phyloP scores from a whole-genome alignment of 2,329 filamentous ascomycete genomes.

The Ceratocystis harringtonii region DNA sequence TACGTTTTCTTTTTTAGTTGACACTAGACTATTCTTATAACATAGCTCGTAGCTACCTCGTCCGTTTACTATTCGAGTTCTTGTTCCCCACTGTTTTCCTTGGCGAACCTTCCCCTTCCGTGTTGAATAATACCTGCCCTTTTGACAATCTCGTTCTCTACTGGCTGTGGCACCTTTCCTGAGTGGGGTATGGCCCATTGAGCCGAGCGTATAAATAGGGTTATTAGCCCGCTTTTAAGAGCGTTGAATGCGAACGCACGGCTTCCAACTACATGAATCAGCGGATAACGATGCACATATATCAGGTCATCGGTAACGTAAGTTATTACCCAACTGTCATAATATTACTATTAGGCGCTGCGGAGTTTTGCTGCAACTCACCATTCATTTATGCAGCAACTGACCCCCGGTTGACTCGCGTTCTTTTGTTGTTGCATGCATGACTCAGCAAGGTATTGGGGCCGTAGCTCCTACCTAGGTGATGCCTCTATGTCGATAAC shows the following conservation, averaged over 20 bases:
- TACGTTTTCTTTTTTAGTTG: no score
- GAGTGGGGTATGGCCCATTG: neutral
- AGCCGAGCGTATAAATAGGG: neutral
- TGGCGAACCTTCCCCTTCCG: neutral
- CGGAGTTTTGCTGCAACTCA: neutral
- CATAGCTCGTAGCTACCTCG: no score
- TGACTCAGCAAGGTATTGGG: no score
- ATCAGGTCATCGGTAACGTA: neutral
- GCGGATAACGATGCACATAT: neutral
- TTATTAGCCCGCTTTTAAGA: neutral
- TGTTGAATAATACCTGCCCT: neutral
- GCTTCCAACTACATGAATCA: neutral
- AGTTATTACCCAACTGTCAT: neutral
- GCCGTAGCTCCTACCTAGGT: no score
- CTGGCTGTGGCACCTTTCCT: neutral
- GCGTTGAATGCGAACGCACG: neutral
- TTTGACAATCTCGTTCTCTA: neutral
- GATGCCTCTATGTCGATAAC: no score
- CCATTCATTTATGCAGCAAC: neutral
- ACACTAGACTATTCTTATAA: no score
- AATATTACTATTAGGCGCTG: neutral
- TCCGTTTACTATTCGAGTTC: no score
- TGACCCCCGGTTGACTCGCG: neutral
- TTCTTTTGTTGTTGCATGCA: no score
- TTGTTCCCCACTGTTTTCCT: neutral